Evolutionary conservation across 257 asterid genomes (phyloP), one percentile per base, ranked within the genome.

Genomic region (Nicotiana obtusifolia): DNA sequence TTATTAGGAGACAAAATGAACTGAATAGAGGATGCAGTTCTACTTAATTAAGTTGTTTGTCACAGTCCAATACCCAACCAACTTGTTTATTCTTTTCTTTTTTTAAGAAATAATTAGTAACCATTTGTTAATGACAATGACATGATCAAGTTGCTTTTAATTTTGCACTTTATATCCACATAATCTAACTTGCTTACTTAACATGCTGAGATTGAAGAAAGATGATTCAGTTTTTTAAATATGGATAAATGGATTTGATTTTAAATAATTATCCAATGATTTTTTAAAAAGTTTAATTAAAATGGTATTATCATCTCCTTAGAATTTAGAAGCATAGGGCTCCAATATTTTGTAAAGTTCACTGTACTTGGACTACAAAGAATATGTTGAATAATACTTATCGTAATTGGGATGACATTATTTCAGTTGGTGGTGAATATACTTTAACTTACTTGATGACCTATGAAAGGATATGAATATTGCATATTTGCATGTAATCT

Each of bases 371-470:
- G 64, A 47, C 62, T 76, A 22, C 7, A 52, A 52, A 7, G 4
- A 31, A 64, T 65, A 60, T 10, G 8, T 73, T 44, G 79, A 73
- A 10, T 75, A 73, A 10, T 75, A 4, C 17, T 26, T 26, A 16
- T 47, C 22, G 10, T 41, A 52, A 7, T 47, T 47, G 9, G 41
- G 16, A 80, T 64, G 59, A 16, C 41, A 80, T 80, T 44, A 80
- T 64, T 31, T 80, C 17, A 53, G 41, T 75, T 26, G 47, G 71
- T 64, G 77, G 31, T 22, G 64, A 80, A 28, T 44, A n/a, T 19
- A 64, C 76, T 64, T 71, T 41, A 80, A 44, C 64, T 15, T 37
- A 24, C 62, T 80, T 61, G 60, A 64, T 80, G 52, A 80, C 76
- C 75, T 37, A 75, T 57, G 64, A 0, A 53, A 15, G 2, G 20